Evolutionary conservation across 257 asterid species (phyloP), one percentile per base, ranked within the genome.

Genomic region (Rehmannia glutinosa): DNA sequence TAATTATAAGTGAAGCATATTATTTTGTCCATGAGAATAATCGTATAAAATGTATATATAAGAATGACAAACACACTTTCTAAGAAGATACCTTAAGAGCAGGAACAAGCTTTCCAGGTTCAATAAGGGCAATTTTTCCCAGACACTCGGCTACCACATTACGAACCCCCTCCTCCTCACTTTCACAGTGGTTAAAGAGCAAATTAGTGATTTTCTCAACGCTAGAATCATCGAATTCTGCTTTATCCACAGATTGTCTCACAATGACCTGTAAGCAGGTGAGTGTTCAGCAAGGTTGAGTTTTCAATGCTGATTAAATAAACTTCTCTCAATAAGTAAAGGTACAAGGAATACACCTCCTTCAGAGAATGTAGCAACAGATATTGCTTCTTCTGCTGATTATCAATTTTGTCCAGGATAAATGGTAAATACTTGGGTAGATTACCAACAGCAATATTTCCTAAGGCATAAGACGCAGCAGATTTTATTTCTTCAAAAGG

Each of bases 321-420:
- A 28, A 32, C 51, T 66, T 61, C 38, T 70, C 67, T 33, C 2
- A 38, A 55, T 50, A 65, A 69, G 35, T 43, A 27, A 41, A 61
- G 41, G 30, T 62, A 67, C 41, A 66, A 54, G 27, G 28, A 59
- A 36, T 49, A 61, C 56, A 94, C 97, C 97, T 94, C 99, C 82
- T 94, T 94, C 74, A 94, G 75, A 27, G 99, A 94, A 86, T 94
- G 99, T 67, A 94, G 91, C 78, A 94, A 84, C 57, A 94, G 77
- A 79, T 91, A 94, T 70, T 94, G 99, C 80, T 91, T 91, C 92
- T 94, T 94, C 86, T 94, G 98, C 86, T 94, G 98, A 79, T 94
- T 94, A 80, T 91, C 99, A 76, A 91, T 94, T 74, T 91, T 89
- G 83, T 91, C 95, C 82, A 94, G 78, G 75, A 91, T 91, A 77